Conservation (phyloP, 306 rosid species). For the Arachis hypogaea region DNA sequence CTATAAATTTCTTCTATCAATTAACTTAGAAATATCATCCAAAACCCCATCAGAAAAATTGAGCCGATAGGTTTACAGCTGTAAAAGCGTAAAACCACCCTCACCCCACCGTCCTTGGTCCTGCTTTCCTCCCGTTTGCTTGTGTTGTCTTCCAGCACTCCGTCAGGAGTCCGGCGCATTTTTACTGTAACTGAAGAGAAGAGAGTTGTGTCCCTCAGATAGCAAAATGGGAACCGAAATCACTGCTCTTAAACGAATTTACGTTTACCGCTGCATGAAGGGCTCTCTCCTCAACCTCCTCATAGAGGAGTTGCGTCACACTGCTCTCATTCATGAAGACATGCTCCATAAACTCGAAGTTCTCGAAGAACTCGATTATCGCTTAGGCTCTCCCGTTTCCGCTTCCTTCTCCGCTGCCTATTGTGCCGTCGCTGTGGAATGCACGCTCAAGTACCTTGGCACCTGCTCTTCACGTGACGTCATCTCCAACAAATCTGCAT, state of each 20-base stretch:
- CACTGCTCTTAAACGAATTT: constrained; percentile 25
- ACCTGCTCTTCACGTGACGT: neutral
- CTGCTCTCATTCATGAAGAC: constrained; percentile 37
- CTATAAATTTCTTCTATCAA: too few relatives aligned
- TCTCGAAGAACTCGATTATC: constrained; percentile 43
- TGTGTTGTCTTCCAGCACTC: too few relatives aligned
- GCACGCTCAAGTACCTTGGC: constrained; percentile 49
- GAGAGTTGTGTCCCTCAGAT: neutral
- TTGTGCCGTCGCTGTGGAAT: constrained; percentile 61
- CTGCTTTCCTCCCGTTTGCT: too few relatives aligned
- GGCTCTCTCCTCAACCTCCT: constrained; percentile 48
- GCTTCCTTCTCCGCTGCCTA: constrained; percentile 55
- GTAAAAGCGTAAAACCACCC: too few relatives aligned
- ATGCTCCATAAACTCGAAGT: constrained; percentile 49
- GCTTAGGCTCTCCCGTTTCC: constrained; percentile 16
- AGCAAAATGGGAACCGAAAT: constrained; percentile 5
- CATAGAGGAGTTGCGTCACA: constrained; percentile 29
- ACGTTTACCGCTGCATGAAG: constrained; percentile 45
- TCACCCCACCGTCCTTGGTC: too few relatives aligned
- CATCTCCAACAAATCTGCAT: constrained; percentile 27
- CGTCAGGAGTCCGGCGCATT: too few relatives aligned
- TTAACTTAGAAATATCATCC: too few relatives aligned
- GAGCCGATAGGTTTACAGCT: too few relatives aligned
- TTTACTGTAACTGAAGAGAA: neutral
- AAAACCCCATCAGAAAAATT: too few relatives aligned